Base-by-base conservation (phyloP, 73 alveolate genomes). In the Symbiodinium natans region DNA sequence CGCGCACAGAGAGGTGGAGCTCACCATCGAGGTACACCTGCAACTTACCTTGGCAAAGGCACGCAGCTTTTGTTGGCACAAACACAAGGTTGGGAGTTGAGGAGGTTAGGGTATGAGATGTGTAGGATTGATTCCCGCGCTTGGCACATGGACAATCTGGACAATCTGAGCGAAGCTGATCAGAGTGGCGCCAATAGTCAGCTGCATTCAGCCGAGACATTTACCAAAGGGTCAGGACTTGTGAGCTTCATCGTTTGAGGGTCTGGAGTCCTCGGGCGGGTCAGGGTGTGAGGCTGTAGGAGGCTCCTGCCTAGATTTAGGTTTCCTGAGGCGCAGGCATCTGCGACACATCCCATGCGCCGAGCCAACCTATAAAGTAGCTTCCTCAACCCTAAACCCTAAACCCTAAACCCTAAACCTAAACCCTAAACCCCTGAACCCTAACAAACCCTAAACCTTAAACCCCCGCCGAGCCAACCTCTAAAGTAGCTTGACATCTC, bases 11-110 rank as follows among this genome's bases (percentile, higher is more conserved):
- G 38, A 92, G 83, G 74, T 92, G 98, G 34, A 80, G 52, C 43
- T 92, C 98, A 9, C 98, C 98, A 36, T 92, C 98, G 43, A 92
- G 36, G 68, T 77, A 74, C 52, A 92, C 92, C 36, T 92, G 73
- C 84, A 42, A 52, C 52, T 52, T 92, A 39, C 97, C 97, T 92
- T 36, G 23, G 56, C 86, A 56, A 40, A 34, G 86, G 83, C 34
- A n/a, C n/a, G n/a, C 74, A 54, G n/a, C n/a, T n/a, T n/a, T n/a
- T n/a, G n/a, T n/a, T n/a, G n/a, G n/a, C n/a, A n/a, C n/a, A n/a
- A n/a, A n/a, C n/a, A n/a, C 59, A 46, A 13, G 59, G 9, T 46
- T 43, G 5, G 17, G 80, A 10, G 86, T 75, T n/a, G 3, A 75
- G 86, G 29, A 10, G 86, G 42, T 34, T 19, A 27, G 56, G 56